Conservation (phyloP, 2,329 filamentous ascomycete species). For the Ceratocystis alfenasii region DNA sequence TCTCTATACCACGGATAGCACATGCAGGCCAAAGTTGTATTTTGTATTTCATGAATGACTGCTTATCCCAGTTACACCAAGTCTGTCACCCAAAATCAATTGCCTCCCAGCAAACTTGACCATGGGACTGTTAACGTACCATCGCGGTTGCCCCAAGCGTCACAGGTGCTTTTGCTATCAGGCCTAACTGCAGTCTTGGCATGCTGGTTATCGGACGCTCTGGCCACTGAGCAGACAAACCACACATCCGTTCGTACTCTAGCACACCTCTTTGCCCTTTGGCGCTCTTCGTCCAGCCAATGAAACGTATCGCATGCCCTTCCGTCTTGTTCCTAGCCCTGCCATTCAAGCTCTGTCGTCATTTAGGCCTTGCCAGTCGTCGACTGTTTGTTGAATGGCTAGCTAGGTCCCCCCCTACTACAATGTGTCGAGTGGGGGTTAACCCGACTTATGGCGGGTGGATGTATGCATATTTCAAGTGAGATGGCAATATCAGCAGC, state of each 20-base stretch:
- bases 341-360: background rate
- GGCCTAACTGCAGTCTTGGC: background rate
- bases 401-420: background rate
- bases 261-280: background rate
- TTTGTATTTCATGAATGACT: background rate
- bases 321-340: background rate
- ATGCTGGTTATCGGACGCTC: background rate
- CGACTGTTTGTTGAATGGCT: background rate
- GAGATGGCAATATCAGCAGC: background rate
- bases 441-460: no score
- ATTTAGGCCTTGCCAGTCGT: background rate
- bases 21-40: background rate
- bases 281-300: background rate
- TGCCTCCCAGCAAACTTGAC: background rate
- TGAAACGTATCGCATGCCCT: background rate
- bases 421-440: no score
- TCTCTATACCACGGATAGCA: background rate
- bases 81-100: background rate
- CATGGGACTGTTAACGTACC: background rate
- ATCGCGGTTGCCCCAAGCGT: background rate
- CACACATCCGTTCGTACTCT: background rate
- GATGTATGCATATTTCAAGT: background rate
- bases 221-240: background rate
- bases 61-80: background rate
- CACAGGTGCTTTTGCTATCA: slow-evolving; percentile 1